These are phyloP conservation scores for Trichoderma reesei DNA, from an alignment of 495 filamentous ascomycete species.

Conservation along the genomic window DNA sequence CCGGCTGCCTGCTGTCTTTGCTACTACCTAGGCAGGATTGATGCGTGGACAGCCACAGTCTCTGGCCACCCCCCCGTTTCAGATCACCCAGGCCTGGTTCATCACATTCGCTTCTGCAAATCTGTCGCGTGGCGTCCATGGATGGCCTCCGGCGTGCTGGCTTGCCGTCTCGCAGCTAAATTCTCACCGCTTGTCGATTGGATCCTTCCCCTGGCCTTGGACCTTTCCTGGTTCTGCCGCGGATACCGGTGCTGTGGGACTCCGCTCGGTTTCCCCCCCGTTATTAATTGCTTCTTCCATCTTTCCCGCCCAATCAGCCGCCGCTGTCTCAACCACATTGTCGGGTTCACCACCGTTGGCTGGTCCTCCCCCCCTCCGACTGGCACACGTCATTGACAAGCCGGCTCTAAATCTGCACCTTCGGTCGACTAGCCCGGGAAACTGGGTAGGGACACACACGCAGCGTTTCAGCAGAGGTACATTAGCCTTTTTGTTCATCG, in stretches of 20 bases:
- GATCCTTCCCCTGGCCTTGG: background rate
- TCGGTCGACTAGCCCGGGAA: background rate
- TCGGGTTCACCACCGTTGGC: background rate
- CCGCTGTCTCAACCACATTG: background rate
- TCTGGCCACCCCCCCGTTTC: background rate
- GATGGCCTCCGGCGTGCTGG: background rate
- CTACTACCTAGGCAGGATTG: no score
- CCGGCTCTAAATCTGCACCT: background rate
- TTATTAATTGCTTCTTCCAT: background rate
- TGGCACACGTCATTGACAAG: background rate
- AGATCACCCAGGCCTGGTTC: background rate
- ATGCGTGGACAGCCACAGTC: no score
- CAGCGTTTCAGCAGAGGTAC: background rate
- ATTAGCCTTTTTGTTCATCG: no score
- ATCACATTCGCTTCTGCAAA: background rate
- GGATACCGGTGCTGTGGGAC: background rate
- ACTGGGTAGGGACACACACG: background rate
- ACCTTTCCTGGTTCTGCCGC: background rate
- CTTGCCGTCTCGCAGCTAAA: background rate
- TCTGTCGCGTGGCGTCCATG: slow-evolving; percentile 5
- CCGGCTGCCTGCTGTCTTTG: background rate
- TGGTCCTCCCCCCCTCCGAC: background rate
- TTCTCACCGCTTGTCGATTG: slow-evolving; percentile 4
- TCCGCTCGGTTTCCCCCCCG: background rate
- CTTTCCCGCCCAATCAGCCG: background rate